Evolutionary conservation across 257 asterid species (phyloP), one percentile per base, ranked within the genome.

Genomic region (Capsicum chinense): DNA sequence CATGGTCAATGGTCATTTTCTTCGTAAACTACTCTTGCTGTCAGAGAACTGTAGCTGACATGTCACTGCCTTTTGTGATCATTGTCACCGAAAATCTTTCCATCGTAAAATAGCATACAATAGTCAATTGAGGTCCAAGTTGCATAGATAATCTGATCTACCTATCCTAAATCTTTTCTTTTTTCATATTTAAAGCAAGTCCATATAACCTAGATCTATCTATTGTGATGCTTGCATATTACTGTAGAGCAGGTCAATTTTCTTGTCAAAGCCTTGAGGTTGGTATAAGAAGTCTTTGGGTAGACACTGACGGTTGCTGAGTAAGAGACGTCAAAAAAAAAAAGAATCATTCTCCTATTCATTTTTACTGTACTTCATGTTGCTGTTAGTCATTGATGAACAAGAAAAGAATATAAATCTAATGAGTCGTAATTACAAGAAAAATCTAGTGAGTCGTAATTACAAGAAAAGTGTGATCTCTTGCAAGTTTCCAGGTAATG

Each of bases 141-240:
- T 76, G 59, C 62, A 21, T 21, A 14, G 81, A 76, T 52, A 52
- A 76, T 76, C 81, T 8, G 47, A 76, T 76, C 66, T 54, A 78
- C 82, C 4, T 14, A 78, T 78, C 14, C 33, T 54, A 15, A 54
- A 76, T 52, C 21, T 48, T 21, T 11, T 19, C 2, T 26, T 2
- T 64, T 54, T 54, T 12, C 26, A 8, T 7, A 78, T 15, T 33
- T 33, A 54, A 76, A 50, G 26, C 14, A 7, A 76, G 48, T 54
- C 63, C 7, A 7, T 35, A 52, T 26, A 78, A 78, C 50, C 63
- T 76, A 71, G 80, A 52, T 78, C 82, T 54, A 26, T 78, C 64
- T 33, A 16, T 26, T 50, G 33, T 56, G 54, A 26, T 52, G 63
- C 50, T 78, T 78, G 64, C 33, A 14, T 78, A 78, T 33, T 78